These are phyloP conservation scores for Gnomoniopsis sp. DNA, from an alignment of 2,329 filamentous ascomycete genomes.

Conservation along the genomic window DNA sequence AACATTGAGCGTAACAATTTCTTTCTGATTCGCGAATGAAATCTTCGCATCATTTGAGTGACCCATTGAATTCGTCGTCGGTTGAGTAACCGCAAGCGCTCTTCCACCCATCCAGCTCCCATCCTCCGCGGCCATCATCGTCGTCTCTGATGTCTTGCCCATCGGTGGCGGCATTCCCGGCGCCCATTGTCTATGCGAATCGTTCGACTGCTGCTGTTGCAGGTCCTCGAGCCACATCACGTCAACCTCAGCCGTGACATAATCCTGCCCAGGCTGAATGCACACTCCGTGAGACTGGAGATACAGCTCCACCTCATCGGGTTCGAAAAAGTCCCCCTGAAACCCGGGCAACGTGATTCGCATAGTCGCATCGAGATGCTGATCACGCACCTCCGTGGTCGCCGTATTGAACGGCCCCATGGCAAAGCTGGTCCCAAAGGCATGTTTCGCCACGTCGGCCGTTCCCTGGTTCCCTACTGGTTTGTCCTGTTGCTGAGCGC, in stretches of 20 bases:
- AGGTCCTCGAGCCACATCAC: slow-evolving; percentile 34
- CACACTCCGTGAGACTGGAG: slow-evolving; percentile 60
- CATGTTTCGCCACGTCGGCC: slow-evolving; percentile 22
- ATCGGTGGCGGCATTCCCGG: not conserved
- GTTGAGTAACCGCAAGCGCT: not conserved
- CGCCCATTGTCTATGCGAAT: not conserved
- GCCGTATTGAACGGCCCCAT: slow-evolving; percentile 47
- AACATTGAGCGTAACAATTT: slow-evolving; percentile 25
- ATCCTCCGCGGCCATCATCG: not conserved
- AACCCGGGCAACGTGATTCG: slow-evolving; percentile 57
- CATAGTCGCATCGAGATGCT: slow-evolving; percentile 43
- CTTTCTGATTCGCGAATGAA: slow-evolving; percentile 3
- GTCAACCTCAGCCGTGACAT: slow-evolving; percentile 56
- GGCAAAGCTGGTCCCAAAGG: slow-evolving; percentile 33
- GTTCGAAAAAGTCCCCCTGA: slow-evolving; percentile 73
- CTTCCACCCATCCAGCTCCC: not conserved
- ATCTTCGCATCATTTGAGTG: not conserved
- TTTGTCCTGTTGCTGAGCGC: not conserved
- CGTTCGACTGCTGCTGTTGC: not conserved
- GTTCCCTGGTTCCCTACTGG: slow-evolving; percentile 37
- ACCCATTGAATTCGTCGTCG: not conserved
- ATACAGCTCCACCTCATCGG: slow-evolving; percentile 74
- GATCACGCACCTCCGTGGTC: slow-evolving; percentile 38
- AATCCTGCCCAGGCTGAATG: slow-evolving; percentile 59
- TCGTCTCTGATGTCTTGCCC: not conserved